Base-by-base conservation (phyloP, 2,329 filamentous ascomycete species). In the Eutypa lata region DNA sequence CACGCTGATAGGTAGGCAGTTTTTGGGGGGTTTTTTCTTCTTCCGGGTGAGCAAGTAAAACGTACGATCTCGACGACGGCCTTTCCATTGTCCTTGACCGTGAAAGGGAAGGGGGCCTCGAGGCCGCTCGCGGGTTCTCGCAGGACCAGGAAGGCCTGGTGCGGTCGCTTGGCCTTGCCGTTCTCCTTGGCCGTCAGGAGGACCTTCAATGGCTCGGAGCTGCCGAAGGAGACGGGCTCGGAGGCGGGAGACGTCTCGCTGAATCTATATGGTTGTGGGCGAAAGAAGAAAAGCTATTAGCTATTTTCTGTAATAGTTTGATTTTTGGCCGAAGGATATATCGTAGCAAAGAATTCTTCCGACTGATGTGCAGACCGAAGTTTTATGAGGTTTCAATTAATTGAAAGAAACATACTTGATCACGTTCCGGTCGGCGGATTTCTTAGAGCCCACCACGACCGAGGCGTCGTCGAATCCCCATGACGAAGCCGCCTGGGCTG, bases 61-160 rank as follows among this genome's bases (percentile, higher is more conserved):
- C 87, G 60, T 82, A 97, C 92, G 72, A 99, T 76, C 62, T 95
- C 88, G 31, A 96, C 79, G 51, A 86, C 86, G 21, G 83, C 91
- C 75, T 96, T 96, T 61, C 94, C 94, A 64, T 80, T 91, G 10
- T 94, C 89, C 76, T 96, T 96, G 47, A 96, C 76, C 11, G 76
- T 86, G 63, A 99, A 80, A 1, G 91, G 85, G 65, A 93, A 96
- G 1, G 92, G 91, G 22, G 91, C 87, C 71, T 97, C 92, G 46
- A 99, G 78, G 35, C 90, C 90, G 11, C 86, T 87, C 13, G 79
- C 75, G 11, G 80, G 76, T 62, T 97, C 91, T 63, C 83, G 86
- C 53, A 99, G 73, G 16, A 94, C 80, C 50, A 99, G 79, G 76
- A 97, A 97, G 6, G 91, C 91, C 74, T 99, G 94, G 73, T 99